Evolutionary conservation across 129 eudicot species (phyloP), one percentile per base, ranked within the genome.

Genomic region (Saposhnikovia divaricata): DNA sequence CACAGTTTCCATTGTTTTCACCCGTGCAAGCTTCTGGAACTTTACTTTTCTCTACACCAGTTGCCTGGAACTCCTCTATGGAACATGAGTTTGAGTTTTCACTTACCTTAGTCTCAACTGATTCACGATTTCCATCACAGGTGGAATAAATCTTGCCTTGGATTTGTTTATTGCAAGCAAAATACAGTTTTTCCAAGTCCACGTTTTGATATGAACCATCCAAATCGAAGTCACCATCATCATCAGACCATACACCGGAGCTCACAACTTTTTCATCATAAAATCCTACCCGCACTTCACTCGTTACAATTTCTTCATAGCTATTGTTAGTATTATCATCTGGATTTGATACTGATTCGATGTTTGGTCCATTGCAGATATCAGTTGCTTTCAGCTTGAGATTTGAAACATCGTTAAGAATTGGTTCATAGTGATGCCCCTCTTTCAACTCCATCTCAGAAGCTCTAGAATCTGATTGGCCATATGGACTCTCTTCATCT

Each of bases 371-470:
- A 12, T 23, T 6, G 15, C 21, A 23, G 53, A 23, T 73, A 43
- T 45, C 59, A 45, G 31, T 44, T 45, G 8, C 77, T 40, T 74
- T 27, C 40, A 44, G 16, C 59, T 45, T 45, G 44, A 83, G 42
- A 23, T 66, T 59, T 28, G 55, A 68, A 59, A 43, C 78, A 72
- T 87, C 80, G 48, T 84, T 80, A 43, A 59, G 55, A 80, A 37
- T 68, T 75, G 83, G 72, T 40, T 77, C 85, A 51, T 79, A 83
- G 78, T 74, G 37, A 27, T 72, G 46, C 43, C 85, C 89, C 21
- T 71, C 89, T 78, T 92, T 91, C 89, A 90, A 87, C 0, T 87
- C 93, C 61, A 88, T 75, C 27, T 84, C 87, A 7, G 86, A 86
- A 79, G 40, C 68, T 47, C 85, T 89, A 21, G 46, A 75, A 74